phyloP scores from a whole-genome alignment of 768 basidiomycete genomes.

The Rhodotorula babjevae region DNA sequence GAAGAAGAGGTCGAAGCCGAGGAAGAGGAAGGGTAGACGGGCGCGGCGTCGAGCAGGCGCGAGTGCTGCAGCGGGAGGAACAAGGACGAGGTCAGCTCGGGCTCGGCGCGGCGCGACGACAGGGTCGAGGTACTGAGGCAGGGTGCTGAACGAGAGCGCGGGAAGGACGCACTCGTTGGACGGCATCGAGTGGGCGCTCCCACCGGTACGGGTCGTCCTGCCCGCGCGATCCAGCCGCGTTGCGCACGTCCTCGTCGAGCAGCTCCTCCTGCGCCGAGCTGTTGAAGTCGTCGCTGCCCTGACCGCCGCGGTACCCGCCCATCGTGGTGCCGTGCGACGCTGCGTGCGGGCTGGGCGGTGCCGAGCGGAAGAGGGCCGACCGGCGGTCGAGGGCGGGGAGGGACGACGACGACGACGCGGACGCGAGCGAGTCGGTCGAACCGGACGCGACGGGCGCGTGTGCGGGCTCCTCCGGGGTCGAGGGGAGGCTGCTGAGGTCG shows the following conservation, averaged over 20 bases:
- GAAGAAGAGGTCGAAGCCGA: neutral
- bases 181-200: conserved; percentile 32
- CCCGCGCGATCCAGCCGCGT: neutral
- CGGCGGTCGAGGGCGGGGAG: neutral
- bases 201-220: conserved; percentile 28
- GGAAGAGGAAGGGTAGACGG: neutral
- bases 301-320: neutral
- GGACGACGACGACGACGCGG: neutral
- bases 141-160: too few species aligned
- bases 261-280: conserved; percentile 30
- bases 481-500: neutral
- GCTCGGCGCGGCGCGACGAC: neutral
- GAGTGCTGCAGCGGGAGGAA: conserved; percentile 17
- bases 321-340: neutral
- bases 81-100: neutral
- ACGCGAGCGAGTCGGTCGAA: neutral
- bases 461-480: neutral
- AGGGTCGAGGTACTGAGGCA: too few species aligned
- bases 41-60: conserved; percentile 26
- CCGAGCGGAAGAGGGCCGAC: neutral
- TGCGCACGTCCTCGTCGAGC: conserved; percentile 4
- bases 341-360: neutral
- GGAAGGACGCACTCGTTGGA: conserved; percentile 25
- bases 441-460: neutral
- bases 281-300: conserved; percentile 6